Base-by-base conservation (phyloP, 257 asterid genomes). In the Marsdenia floribunda region DNA sequence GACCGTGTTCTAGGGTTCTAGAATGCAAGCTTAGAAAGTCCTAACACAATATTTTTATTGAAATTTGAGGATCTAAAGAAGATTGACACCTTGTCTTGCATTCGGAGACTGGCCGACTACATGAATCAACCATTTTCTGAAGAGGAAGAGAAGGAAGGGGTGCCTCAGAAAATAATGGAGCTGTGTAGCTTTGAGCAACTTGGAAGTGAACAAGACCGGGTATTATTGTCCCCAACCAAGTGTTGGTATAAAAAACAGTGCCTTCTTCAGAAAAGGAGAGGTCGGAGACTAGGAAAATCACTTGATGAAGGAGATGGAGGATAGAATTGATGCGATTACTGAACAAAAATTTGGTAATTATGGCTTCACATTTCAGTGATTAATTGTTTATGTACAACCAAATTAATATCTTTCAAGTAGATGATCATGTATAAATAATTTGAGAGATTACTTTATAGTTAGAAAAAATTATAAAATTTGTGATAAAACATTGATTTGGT, bases 1-100 rank as follows among this genome's bases (percentile, higher is more conserved):
- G 76, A 77, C 50, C 75, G 70, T 60, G 70, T 76, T 13, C 40
- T 76, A 21, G 70, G 75, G 79, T 76, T 37, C 35, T 76, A 75
- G 79, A 76, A 68, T 3, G 75, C 74, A 10, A 68, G 79, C 29
- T 6, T 55, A 21, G 79, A 68, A 58, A 24, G 24, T 13, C 75
- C 79, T 0, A 50, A 68, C 13, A 76, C 14, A 60, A 6, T 69
- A 2, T 6, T 76, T 29, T 53, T 76, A 37, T 14, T 76, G 16
- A 76, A 68, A 22, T 76, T 68, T 35, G 70, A 76, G 46, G 68
- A 68, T 16, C 2, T 69, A 60, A 76, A 76, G 70, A 29, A 37
- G 26, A n/a, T n/a, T n/a, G 58, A 54, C 46, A 42, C 46, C 4
- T 18, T 76, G 19, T 24, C 42, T 14, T 24, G 19, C 19, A n/a